Evolutionary conservation across 805 yeast species (phyloP).

Genomic region (Sugiyamaella mastotermitis): DNA sequence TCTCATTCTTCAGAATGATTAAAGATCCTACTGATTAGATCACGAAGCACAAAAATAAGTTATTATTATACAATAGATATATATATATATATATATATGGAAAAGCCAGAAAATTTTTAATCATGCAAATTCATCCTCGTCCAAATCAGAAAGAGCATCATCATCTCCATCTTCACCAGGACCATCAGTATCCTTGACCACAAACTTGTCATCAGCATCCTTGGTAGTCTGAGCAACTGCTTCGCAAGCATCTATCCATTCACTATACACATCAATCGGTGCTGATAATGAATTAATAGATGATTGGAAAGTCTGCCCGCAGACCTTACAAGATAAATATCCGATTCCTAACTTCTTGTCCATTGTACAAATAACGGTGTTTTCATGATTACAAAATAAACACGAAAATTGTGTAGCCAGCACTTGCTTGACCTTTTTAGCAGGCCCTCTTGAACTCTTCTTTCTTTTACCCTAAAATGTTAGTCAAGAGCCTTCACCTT

Average conservation of each 20-base stretch:
- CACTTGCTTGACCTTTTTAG: slow-evolving; percentile 67
- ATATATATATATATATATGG: no score
- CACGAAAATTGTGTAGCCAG: slow-evolving; percentile 83
- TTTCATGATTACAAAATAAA: slow-evolving; percentile 92
- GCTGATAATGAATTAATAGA: slow-evolving; percentile 73
- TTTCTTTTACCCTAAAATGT: slow-evolving; percentile 64
- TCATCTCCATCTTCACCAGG: no score
- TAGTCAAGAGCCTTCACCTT: not conserved
- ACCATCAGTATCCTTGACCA: slow-evolving; percentile 20
- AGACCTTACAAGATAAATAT: slow-evolving; percentile 78
- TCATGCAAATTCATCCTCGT: slow-evolving; percentile 13
- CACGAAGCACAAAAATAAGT: no score
- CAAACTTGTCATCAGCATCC: slow-evolving; percentile 21
- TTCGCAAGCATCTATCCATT: slow-evolving; percentile 97
- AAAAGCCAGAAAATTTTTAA: no score
- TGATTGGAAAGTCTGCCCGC: slow-evolving; percentile 91
- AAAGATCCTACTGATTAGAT: no score
- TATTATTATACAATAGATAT: no score
- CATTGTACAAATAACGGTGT: slow-evolving; percentile 78
- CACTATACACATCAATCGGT: slow-evolving; percentile 92
- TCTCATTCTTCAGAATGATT: no score
- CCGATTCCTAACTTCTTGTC: slow-evolving; percentile 87
- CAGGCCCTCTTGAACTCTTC: slow-evolving; percentile 78
- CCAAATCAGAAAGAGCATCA: slow-evolving; percentile 22
- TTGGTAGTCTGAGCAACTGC: slow-evolving; percentile 66